phyloP scores from a whole-genome alignment of 768 basidiomycete species.

The Trametes meyenii region DNA sequence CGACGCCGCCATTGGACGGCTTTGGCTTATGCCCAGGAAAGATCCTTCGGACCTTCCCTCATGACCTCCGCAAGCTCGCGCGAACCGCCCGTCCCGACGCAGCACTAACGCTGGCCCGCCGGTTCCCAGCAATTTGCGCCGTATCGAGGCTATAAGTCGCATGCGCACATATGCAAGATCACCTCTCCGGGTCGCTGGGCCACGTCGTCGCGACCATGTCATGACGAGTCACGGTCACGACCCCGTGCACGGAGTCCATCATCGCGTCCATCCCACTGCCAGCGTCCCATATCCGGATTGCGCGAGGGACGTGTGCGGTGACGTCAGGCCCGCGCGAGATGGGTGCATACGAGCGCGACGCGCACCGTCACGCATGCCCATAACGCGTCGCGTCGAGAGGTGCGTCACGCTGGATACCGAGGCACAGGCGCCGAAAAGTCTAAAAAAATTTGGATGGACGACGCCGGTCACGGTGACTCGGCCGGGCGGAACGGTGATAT shows the following conservation, averaged over 20 bases:
- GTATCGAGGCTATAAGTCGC: no score
- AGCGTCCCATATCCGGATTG: slow-evolving; percentile 11
- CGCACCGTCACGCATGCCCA: neutral
- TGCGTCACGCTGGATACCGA: neutral
- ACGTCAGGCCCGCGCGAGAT: slow-evolving; percentile 19
- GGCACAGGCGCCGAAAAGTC: neutral
- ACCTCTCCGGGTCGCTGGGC: neutral
- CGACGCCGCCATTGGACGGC: no score
- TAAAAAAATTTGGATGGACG: neutral
- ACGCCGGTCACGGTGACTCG: neutral
- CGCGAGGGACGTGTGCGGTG: slow-evolving; percentile 9
- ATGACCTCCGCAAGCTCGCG: no score
- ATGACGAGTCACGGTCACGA: slow-evolving; percentile 8
- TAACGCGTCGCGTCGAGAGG: slow-evolving; percentile 6
- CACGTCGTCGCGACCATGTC: neutral
- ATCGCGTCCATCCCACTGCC: neutral
- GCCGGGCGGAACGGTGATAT: neutral
- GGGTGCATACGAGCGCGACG: slow-evolving; percentile 6
- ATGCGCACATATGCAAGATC: no score
- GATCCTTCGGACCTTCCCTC: no score
- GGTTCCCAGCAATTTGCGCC: no score
- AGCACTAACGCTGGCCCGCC: no score
- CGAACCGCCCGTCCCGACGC: no score
- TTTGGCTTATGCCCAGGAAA: no score
- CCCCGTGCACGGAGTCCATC: neutral